Evolutionary conservation across 2,329 filamentous ascomycete species (phyloP).

Genomic region (Fusarium marasasianum): DNA sequence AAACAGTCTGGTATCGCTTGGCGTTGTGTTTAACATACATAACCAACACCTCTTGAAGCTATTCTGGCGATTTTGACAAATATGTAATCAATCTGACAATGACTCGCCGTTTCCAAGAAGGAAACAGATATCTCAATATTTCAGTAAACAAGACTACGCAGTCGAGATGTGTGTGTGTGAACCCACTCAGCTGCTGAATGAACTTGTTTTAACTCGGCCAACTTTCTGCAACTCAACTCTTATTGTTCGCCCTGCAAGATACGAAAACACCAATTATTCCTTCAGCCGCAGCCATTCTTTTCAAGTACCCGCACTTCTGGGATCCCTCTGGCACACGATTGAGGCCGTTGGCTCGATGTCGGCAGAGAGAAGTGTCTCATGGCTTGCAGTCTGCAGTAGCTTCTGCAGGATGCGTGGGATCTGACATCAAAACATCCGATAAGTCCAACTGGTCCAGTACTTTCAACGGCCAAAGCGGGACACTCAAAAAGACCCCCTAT

Average conservation of each 20-base stretch:
- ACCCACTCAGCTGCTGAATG: slow-evolving; percentile 12
- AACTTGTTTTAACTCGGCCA: slow-evolving; percentile 20
- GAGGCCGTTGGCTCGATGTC: slow-evolving; percentile 26
- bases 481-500: slow-evolving; percentile 2
- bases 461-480: slow-evolving; percentile 13
- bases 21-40: not conserved
- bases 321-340: slow-evolving; percentile 13
- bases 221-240: slow-evolving; percentile 29
- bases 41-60: slow-evolving; percentile 2
- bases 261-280: slow-evolving; percentile 10
- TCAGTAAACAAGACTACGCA: not conserved
- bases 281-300: slow-evolving; percentile 1
- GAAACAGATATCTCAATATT: not conserved
- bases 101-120: not conserved
- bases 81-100: not conserved
- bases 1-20: slow-evolving; percentile 6
- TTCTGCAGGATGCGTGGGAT: slow-evolving; percentile 33
- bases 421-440: slow-evolving; percentile 27
- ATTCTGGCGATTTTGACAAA: not conserved
- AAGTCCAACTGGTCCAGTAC: slow-evolving; percentile 31
- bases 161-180: slow-evolving; percentile 5
- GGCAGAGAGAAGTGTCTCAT: slow-evolving; percentile 28
- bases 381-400: slow-evolving; percentile 33
- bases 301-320: slow-evolving; percentile 17
- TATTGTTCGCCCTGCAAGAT: not conserved